Evolutionary conservation across 306 rosid genomes (phyloP), one percentile per base, ranked within the genome.

Genomic region (Acacia confusa): DNA sequence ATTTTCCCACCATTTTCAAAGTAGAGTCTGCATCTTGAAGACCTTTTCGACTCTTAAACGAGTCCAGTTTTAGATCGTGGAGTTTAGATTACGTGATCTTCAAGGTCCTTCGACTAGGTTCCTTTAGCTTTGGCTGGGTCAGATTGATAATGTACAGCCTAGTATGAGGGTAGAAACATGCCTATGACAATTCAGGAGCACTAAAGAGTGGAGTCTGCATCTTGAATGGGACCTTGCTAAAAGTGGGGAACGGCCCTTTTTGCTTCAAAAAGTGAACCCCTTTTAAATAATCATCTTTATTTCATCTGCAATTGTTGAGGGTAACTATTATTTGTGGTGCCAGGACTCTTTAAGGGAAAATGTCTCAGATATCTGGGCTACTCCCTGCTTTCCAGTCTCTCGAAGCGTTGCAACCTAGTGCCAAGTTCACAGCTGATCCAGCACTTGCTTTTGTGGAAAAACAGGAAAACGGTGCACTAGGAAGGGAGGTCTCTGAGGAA

Each of bases 321-420:
- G 82, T 81, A 58, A 72, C 69, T 28, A 64, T 82, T 82, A 85
- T 82, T 85, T 78, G 65, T 78, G 75, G 70, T 87, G 84, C 85
- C 82, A 76, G 84, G 85, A 79, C 85, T 84, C 63, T 79, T 85
- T 72, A 81, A 79, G 78, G 87, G 85, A 72, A 80, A 75, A 92
- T 92, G 92, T 87, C 89, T 25, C 81, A 81, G 86, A 74, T 85
- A 80, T 84, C 94, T 12, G 84, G 44, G 83, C 78, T 64, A 50
- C 79, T 81, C 58, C 85, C 86, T 60, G 68, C 94, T 73, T 86
- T 89, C 58, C 92, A 87, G 79, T 82, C 92, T 64, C 86, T 85
- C 82, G 89, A 87, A 89, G 90, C 92, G 7, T 82, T 95, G 87
- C 95, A 97, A 48, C 91, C 82, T 13, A 88, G 85, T 70, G 91